phyloP scores from a whole-genome alignment of 352 stramenopile genomes.

The Globisporangium viniferum region DNA sequence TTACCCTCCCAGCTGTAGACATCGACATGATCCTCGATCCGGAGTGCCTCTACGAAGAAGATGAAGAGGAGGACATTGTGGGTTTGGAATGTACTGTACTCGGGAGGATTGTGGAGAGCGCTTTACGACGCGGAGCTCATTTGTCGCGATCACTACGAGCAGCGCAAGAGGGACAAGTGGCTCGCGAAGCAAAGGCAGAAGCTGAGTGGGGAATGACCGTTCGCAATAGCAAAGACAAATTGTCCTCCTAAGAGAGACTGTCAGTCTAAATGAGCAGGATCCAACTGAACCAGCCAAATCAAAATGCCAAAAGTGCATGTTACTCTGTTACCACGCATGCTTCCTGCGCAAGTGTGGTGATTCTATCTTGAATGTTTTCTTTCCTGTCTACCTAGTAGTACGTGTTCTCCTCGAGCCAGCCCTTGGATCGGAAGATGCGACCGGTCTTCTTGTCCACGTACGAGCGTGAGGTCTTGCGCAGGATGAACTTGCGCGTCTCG shows the following conservation, averaged over 20 bases:
- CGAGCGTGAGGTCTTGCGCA: constrained; percentile 63
- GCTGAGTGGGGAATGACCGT: not conserved
- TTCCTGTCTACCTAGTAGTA: constrained; percentile 56
- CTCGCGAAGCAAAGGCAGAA: not conserved
- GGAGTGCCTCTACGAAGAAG: no score
- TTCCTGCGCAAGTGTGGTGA: not conserved
- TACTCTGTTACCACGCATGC: not conserved
- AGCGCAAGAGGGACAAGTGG: not conserved
- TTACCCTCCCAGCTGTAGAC: no score
- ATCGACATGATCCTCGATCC: no score
- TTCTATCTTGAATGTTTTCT: not conserved
- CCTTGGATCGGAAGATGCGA: constrained; percentile 48
- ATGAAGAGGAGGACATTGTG: not conserved
- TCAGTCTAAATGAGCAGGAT: not conserved
- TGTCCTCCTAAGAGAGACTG: not conserved
- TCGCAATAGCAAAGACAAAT: not conserved
- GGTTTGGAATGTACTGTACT: not conserved
- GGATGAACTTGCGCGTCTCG: constrained; percentile 84
- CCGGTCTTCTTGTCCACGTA: constrained; percentile 49
- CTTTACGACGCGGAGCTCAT: not conserved
- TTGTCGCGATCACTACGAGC: not conserved
- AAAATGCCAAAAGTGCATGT: not conserved
- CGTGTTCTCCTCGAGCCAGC: constrained; percentile 80
- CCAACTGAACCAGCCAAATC: not conserved
- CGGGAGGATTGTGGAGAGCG: not conserved